phyloP scores from a whole-genome alignment of 108 stramenopile genomes.

The Skeletonema tropicum region DNA sequence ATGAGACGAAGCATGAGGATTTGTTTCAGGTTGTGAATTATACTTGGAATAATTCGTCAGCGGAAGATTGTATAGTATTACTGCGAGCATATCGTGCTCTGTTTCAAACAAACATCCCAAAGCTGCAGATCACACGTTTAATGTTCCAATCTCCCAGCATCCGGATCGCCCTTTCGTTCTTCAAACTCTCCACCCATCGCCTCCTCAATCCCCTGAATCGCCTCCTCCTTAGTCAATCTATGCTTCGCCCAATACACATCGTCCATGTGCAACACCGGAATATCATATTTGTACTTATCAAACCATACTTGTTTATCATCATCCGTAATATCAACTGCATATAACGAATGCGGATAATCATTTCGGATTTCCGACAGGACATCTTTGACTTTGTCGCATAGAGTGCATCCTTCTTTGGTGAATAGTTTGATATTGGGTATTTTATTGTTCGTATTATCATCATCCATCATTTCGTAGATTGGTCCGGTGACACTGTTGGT shows the following conservation, averaged over 20 bases:
- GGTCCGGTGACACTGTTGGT: constrained; percentile 60
- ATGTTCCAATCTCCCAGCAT: constrained; percentile 68
- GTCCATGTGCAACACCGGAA: constrained; percentile 80
- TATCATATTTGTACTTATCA: constrained; percentile 85
- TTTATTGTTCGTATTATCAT: not conserved
- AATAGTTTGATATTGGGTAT: constrained; percentile 62
- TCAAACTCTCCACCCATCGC: constrained; percentile 47
- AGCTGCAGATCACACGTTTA: not conserved
- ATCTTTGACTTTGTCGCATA: constrained; percentile 83
- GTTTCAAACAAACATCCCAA: too few relatives aligned
- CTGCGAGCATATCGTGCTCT: too few relatives aligned
- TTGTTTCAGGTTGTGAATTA: too few relatives aligned
- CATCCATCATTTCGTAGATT: constrained; percentile 50
- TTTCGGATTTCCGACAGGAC: not conserved
- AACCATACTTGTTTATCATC: constrained; percentile 62
- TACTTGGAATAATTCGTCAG: too few relatives aligned
- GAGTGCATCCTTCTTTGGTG: constrained; percentile 84
- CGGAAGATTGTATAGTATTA: too few relatives aligned
- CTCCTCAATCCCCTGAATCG: constrained; percentile 49
- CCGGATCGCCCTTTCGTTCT: constrained; percentile 62
- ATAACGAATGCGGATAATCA: constrained; percentile 68
- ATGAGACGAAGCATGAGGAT: constrained; percentile 1
- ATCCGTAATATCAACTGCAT: constrained; percentile 85
- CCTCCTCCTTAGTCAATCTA: constrained; percentile 62
- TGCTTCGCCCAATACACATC: constrained; percentile 85